phyloP scores from a whole-genome alignment of 1,284 basidiomycete genomes.

The Leccinum ponderosum region DNA sequence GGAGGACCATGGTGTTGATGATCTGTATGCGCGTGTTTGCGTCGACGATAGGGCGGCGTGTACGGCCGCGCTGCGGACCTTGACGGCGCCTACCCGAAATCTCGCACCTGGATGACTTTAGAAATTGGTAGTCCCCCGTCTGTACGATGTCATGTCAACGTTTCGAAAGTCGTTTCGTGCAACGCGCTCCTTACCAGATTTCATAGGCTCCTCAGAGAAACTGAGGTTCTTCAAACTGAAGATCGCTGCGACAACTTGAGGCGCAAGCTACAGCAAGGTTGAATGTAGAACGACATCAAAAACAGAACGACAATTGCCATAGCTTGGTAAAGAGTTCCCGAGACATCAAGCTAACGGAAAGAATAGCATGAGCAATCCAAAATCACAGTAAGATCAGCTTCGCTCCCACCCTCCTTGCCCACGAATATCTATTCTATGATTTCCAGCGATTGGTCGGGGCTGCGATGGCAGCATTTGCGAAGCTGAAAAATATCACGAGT shows the following conservation, averaged over 20 bases:
- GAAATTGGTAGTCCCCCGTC: constrained; percentile 21
- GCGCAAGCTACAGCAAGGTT: constrained; percentile 21
- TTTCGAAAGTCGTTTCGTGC: background rate
- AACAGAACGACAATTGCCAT: background rate
- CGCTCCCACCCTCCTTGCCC: constrained; percentile 24
- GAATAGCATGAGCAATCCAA: background rate
- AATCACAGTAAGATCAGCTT: background rate
- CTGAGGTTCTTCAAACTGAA: constrained; percentile 20
- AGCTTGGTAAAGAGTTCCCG: constrained; percentile 29
- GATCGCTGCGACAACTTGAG: constrained; percentile 20
- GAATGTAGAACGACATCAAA: background rate
- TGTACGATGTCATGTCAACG: constrained; percentile 4
- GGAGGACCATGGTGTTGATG: constrained; percentile 63
- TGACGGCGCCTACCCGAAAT: constrained; percentile 51
- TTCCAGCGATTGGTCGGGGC: constrained; percentile 7
- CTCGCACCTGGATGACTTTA: constrained; percentile 19
- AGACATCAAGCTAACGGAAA: constrained; percentile 26
- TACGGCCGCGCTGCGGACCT: constrained; percentile 75
- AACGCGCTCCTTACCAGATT: constrained; percentile 16
- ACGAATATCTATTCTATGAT: constrained; percentile 11
- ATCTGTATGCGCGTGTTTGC: constrained; percentile 72
- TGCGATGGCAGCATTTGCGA: constrained; percentile 8
- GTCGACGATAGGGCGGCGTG: constrained; percentile 77
- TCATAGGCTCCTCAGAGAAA: constrained; percentile 10
- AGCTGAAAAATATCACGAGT: background rate